A percentile compares a stretch with the other conserved stretches of the same genome.
Conservation (phyloP, 768 basidiomycete species). For the Coprinellus aureogranulatus region DNA sequence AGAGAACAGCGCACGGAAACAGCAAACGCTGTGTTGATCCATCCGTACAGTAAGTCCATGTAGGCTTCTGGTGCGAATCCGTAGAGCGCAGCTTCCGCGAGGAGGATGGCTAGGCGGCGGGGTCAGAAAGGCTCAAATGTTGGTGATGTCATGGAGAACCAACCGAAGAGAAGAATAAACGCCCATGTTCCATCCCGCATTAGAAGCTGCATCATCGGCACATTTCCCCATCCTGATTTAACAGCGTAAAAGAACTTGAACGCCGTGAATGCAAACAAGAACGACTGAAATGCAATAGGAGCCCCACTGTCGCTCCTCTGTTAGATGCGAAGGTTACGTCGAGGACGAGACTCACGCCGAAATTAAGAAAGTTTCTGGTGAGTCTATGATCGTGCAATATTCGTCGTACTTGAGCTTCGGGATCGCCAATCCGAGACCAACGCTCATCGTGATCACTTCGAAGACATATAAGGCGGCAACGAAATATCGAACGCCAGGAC, state of each 20-base stretch:
- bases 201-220: constrained; percentile 37
- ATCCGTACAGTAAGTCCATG: constrained; percentile 4
- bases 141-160: neutral
- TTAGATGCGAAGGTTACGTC: neutral
- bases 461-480: constrained; percentile 16
- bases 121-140: neutral
- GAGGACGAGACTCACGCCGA: constrained; percentile 1
- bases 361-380: constrained; percentile 18
- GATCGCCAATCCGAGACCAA: constrained; percentile 27
- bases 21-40: constrained; percentile 5
- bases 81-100: neutral
- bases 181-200: constrained; percentile 46
- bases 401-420: constrained; percentile 33
- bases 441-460: constrained; percentile 31
- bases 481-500: neutral
- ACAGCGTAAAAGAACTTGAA: constrained; percentile 34
- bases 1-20: neutral
- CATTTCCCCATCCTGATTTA: constrained; percentile 39
- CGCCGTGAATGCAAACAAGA: constrained; percentile 36
- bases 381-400: constrained; percentile 29
- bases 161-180: constrained; percentile 40
- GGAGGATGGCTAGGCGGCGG: neutral
- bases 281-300: constrained; percentile 34
- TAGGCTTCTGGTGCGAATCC: constrained; percentile 5
- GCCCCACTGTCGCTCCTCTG: neutral